Conservation (phyloP, 164 flowering plant genomes). For the Tetrastigma voinierianum region DNA sequence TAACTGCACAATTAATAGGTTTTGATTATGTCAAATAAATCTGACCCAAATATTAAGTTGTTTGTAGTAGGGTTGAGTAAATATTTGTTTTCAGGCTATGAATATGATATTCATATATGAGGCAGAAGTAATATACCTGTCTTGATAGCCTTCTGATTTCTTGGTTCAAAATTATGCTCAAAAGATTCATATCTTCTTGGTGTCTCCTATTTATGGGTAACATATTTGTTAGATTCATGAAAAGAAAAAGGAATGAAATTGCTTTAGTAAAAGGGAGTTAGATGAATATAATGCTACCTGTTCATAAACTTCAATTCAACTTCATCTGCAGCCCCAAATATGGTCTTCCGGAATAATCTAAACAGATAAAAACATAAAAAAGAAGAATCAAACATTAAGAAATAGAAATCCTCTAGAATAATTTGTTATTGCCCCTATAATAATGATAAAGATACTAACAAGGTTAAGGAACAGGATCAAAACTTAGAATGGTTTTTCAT, state of each 20-base stretch:
- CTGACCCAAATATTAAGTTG: too few relatives aligned
- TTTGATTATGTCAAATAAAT: too few relatives aligned
- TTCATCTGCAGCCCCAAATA: constrained; percentile 95
- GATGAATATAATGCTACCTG: constrained; percentile 44
- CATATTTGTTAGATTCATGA: background rate
- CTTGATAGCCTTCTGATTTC: constrained; percentile 83
- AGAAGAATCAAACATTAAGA: background rate
- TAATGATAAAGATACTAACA: too few relatives aligned
- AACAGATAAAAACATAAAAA: constrained; percentile 7
- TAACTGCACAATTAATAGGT: too few relatives aligned
- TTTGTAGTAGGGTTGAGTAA: too few relatives aligned
- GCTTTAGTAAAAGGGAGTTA: constrained; percentile 1
- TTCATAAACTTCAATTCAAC: constrained; percentile 88
- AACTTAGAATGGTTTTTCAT: too few relatives aligned
- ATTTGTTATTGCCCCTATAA: too few relatives aligned
- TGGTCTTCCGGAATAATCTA: constrained; percentile 81
- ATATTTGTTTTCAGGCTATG: background rate
- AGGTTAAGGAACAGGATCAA: too few relatives aligned
- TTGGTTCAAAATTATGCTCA: constrained; percentile 77
- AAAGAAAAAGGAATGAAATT: background rate
- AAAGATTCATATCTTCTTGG: constrained; percentile 83
- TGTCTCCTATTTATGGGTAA: constrained; percentile 56
- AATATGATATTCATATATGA: background rate
- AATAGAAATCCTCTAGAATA: background rate
- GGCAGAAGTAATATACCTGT: constrained; percentile 54